phyloP scores from a whole-genome alignment of 2,329 filamentous ascomycete genomes.

The Penicillium expansum region DNA sequence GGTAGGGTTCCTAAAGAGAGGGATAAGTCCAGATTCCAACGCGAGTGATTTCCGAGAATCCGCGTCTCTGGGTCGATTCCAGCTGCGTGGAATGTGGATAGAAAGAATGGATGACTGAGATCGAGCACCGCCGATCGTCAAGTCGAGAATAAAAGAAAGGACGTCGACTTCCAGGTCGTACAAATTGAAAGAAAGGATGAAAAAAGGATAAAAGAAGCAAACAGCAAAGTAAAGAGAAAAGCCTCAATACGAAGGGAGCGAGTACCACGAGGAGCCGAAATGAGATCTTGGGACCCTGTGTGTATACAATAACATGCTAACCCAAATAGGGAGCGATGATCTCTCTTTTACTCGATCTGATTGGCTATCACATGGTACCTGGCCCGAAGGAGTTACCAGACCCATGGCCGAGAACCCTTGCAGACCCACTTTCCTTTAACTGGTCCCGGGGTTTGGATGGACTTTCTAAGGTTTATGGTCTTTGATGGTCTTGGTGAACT shows the following conservation, averaged over 20 bases:
- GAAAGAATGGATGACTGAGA: constrained; percentile 28
- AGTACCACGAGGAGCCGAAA: constrained; percentile 9
- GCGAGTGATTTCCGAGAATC: constrained; percentile 14
- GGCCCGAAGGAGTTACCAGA: constrained; percentile 6
- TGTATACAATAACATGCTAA: constrained; percentile 11
- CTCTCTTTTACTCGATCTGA: not conserved
- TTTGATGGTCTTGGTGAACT: not conserved
- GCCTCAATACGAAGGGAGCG: not conserved
- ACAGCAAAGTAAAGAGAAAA: not conserved
- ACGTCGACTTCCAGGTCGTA: constrained; percentile 28
- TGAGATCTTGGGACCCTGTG: constrained; percentile 7
- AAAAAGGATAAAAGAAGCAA: not conserved
- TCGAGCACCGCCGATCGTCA: constrained; percentile 24
- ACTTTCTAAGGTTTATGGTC: not conserved
- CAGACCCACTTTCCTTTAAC: not conserved
- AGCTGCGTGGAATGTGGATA: constrained; percentile 23
- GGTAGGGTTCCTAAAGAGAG: constrained; percentile 7
- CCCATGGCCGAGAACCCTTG: constrained; percentile 4
- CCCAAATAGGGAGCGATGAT: not conserved
- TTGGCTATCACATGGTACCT: constrained; percentile 19
- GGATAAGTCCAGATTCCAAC: constrained; percentile 17
- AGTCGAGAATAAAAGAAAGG: constrained; percentile 19
- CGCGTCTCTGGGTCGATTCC: constrained; percentile 15
- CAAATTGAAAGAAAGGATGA: constrained; percentile 6
- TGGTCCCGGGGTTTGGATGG: not conserved